A percentile compares a stretch with the other conserved stretches of the same genome.
Conservation (phyloP, 2,329 filamentous ascomycete genomes). For the Venturia pyrina region DNA sequence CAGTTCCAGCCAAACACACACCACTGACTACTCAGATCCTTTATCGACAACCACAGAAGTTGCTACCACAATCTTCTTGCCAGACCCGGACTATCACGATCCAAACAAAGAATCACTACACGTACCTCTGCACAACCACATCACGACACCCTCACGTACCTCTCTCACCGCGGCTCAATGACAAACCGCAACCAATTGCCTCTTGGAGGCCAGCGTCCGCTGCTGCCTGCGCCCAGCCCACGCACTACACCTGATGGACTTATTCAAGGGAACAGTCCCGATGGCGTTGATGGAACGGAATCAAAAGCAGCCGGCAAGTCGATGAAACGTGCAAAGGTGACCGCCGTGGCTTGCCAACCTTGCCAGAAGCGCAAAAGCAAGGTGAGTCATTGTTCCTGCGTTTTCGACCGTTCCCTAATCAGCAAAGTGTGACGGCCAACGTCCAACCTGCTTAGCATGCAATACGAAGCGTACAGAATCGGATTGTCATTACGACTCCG, state of each 20-base stretch:
- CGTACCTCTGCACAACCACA: neutral
- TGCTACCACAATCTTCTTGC: neutral
- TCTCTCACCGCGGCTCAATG: neutral
- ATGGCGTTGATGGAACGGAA: neutral
- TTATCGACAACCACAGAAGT: neutral
- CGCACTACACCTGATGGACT: neutral
- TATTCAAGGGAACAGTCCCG: neutral
- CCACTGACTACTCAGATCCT: neutral
- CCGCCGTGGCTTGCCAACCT: constrained; percentile 10
- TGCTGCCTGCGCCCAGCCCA: neutral
- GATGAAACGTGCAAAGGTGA: constrained; percentile 4
- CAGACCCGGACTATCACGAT: neutral
- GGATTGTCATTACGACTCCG: constrained; percentile 16
- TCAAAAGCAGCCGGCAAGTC: neutral
- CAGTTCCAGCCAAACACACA: neutral
- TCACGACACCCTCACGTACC: neutral
- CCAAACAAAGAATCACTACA: neutral
- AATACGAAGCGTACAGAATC: constrained; percentile 9
- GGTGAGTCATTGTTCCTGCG: neutral
- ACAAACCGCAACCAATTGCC: neutral
- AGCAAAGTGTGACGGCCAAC: constrained; percentile 14
- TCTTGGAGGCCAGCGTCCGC: neutral
- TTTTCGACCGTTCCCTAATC: neutral
- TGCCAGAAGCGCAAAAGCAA: constrained; percentile 12
- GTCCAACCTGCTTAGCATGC: constrained; percentile 15